Evolutionary conservation across 2,329 filamentous ascomycete genomes (phyloP).

Genomic region (Alternaria gaisen): DNA sequence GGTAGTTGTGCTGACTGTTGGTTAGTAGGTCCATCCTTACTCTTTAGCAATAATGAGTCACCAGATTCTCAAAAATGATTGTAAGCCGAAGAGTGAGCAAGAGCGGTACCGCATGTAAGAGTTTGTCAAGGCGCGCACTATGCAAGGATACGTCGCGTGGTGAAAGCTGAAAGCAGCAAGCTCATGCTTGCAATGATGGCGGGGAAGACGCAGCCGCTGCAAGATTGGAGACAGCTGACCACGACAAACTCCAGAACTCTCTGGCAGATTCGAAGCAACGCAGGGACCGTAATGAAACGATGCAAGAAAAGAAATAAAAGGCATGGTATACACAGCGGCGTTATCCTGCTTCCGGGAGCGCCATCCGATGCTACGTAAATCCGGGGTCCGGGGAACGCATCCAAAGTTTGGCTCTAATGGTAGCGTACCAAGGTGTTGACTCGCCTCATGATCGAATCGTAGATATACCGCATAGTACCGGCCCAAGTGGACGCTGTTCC

Average conservation of each 20-base stretch:
- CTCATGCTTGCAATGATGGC: background rate
- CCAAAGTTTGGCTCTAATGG: conserved; percentile 7
- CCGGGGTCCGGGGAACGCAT: conserved; percentile 6
- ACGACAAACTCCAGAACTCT: background rate
- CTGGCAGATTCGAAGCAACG: background rate
- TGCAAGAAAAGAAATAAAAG: background rate
- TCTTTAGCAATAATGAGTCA: background rate
- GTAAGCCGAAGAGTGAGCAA: background rate
- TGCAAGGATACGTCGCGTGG: conserved; percentile 6
- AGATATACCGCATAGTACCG: conserved; percentile 6
- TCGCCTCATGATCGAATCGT: background rate
- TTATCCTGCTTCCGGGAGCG: background rate
- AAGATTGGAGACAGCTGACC: conserved; percentile 14
- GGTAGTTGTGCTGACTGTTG: background rate
- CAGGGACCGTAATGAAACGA: conserved; percentile 16
- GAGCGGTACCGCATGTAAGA: background rate
- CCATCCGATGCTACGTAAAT: conserved; percentile 2
- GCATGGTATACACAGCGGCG: background rate
- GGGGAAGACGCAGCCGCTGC: conserved; percentile 8
- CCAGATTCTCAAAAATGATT: background rate
- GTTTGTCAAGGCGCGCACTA: background rate
- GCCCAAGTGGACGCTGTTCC: background rate
- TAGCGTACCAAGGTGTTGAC: conserved; percentile 8
- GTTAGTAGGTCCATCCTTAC: background rate
- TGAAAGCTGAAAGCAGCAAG: conserved; percentile 5